Evolutionary conservation across 176 grass and related monocot genomes (phyloP), one percentile per base, ranked within the genome.

Genomic region (Microstegium vimineum): DNA sequence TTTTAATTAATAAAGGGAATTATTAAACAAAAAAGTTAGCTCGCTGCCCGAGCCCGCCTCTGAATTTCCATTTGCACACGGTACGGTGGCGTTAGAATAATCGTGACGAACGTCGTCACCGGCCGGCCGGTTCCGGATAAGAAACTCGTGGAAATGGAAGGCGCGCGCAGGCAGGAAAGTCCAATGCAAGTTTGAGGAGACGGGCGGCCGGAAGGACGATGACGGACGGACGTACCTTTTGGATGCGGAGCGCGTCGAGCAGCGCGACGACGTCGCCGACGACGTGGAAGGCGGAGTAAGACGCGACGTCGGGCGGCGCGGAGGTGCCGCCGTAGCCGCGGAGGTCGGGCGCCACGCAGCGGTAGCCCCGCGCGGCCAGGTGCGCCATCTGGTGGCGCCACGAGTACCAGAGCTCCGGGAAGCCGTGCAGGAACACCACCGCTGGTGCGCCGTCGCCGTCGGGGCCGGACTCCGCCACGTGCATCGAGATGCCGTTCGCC

Each of bases 321-420:
- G 37, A 3, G 66, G 90, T 92, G 83, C 67, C 86, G 76, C 93
- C 90, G 71, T 90, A 92, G 56, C 93, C 93, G 63, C 93, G 87
- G 66, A 95, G 88, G 81, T 95, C 93, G 27, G 93, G 90, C 52
- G 90, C 93, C 16, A 95, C 41, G 71, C 89, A 91, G 1, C 83
- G 87, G 80, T 87, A 95, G 4, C 93, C 90, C 4, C 63, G 71
- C 20, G 81, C 26, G 0, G 93, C 88, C 0, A 95, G 87, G 82
- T 76, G 49, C 42, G 56, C 28, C 79, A 97, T 91, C 84, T 97
- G 91, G 86, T 93, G 86, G 5, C 94, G 86, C 91, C 94, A 97
- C 36, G 94, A 97, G 91, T 97, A 97, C 94, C 94, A 97, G 18
- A 93, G 84, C 78, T 97, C 94, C 51, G 91, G 94, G 78, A 96